phyloP scores from a whole-genome alignment of 2,329 filamentous ascomycete species.

The Iodosphaeria phyllophila region DNA sequence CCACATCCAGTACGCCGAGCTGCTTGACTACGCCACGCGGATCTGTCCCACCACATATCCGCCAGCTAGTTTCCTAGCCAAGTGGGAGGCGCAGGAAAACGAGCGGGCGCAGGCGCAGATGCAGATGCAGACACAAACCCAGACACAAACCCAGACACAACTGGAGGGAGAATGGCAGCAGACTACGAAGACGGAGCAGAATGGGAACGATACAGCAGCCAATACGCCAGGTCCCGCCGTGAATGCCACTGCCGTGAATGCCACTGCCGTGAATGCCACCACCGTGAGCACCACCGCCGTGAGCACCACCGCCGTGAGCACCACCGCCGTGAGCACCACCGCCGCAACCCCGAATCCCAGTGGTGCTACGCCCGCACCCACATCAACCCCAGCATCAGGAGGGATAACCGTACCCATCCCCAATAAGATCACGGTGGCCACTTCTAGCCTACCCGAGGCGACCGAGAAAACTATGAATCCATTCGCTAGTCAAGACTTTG shows the following conservation, averaged over 20 bases:
- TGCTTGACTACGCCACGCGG: constrained; percentile 59
- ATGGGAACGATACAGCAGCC: constrained; percentile 7
- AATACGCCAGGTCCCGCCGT: constrained; percentile 7
- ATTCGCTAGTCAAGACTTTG: constrained; percentile 39
- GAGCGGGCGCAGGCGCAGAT: constrained; percentile 11
- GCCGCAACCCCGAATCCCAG: constrained; percentile 2
- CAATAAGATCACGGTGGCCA: constrained; percentile 13
- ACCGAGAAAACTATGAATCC: constrained; percentile 35
- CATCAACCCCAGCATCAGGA: constrained; percentile 6
- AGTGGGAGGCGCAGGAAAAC: constrained; percentile 8
- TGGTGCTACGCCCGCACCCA: constrained; percentile 3
- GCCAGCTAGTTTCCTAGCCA: constrained; percentile 31
- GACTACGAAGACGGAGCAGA: too few species aligned
- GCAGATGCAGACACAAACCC: constrained; percentile 14
- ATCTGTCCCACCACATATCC: constrained; percentile 69
- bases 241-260: constrained; percentile 1
- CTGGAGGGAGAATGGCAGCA: too few species aligned
- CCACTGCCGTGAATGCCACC: too few species aligned
- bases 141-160: constrained; percentile 4
- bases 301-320: constrained; percentile 2
- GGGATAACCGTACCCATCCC: constrained; percentile 5
- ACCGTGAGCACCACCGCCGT: constrained; percentile 1
- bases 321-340: constrained; percentile 1
- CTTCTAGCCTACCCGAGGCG: constrained; percentile 22
- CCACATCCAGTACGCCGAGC: constrained; percentile 48